Evolutionary conservation across 1,284 basidiomycete species (phyloP).

Genomic region (Paramarasmius palmivorus): DNA sequence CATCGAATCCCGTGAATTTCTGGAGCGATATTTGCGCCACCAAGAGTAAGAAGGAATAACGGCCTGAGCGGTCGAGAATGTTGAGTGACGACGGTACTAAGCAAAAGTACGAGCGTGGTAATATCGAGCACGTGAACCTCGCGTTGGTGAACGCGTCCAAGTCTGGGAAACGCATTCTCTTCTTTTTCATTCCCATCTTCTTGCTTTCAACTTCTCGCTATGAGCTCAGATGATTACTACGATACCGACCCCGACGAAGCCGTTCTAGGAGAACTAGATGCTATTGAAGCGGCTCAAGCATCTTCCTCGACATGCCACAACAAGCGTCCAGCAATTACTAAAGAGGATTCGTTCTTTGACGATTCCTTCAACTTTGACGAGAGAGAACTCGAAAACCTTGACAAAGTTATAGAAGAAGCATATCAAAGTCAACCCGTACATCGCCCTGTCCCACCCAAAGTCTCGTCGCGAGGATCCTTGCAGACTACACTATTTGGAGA

Average conservation of each 20-base stretch:
- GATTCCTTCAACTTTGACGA: conserved; percentile 55
- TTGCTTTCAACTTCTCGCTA: conserved; percentile 23
- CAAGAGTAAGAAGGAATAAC: not conserved
- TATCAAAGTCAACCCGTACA: conserved; percentile 34
- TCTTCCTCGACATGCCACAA: conserved; percentile 22
- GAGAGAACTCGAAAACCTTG: conserved; percentile 50
- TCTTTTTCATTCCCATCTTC: too few relatives aligned
- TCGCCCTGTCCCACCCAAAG: conserved; percentile 40
- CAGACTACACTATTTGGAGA: conserved; percentile 72
- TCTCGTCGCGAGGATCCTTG: conserved; percentile 38
- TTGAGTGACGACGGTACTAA: not conserved
- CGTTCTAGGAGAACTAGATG: conserved; percentile 61
- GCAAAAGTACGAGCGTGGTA: too few relatives aligned
- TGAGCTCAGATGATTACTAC: conserved; percentile 70
- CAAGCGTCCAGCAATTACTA: conserved; percentile 16
- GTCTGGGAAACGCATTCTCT: too few relatives aligned
- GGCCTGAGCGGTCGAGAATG: not conserved
- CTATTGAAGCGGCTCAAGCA: conserved; percentile 62
- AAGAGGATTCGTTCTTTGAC: conserved; percentile 18
- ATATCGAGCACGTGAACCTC: too few relatives aligned
- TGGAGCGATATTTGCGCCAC: not conserved
- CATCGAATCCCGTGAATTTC: conserved; percentile 40
- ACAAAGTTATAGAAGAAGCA: conserved; percentile 48
- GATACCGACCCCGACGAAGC: conserved; percentile 51
- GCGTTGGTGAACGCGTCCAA: too few relatives aligned